Evolutionary conservation across 352 stramenopile genomes (phyloP), one percentile per base, ranked within the genome.

Genomic region (Bremia lactucae): DNA sequence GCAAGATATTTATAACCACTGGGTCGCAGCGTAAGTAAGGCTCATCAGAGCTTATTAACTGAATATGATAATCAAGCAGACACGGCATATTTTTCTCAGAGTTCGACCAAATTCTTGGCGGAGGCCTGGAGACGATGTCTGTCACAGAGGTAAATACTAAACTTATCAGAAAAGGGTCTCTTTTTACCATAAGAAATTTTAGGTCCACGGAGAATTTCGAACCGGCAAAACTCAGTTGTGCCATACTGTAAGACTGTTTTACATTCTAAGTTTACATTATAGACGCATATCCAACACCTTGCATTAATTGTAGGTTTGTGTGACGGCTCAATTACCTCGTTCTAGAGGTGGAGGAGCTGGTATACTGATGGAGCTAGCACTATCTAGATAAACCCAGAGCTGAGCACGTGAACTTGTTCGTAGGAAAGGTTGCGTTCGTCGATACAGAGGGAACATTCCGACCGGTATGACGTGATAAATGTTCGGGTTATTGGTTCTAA

Each of bases 181-280:
- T 14, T 22, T 36, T 40, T 24, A n/a, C n/a, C n/a, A n/a, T n/a
- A n/a, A n/a, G n/a, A n/a, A n/a, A n/a, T n/a, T n/a, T n/a, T 20
- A 95, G 81, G 67, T 95, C 42, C 88, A 91, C 40, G 86, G 90
- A 13, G 90, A 97, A 50, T 97, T 96, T 51, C 68, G 92, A 13
- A 97, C 91, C 13, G 92, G 91, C 15, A 97, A 97, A 57, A 97
- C 91, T 0, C 91, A 97, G 50, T 63, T 97, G 13, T 91, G 81
- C 28, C 90, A 96, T 56, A 97, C 91, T 26, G 76, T 86, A 72
- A 21, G 28, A 1, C 15, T n/a, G 0, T n/a, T n/a, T n/a, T n/a
- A n/a, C n/a, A n/a, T n/a, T n/a, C n/a, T n/a, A n/a, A n/a, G n/a
- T n/a, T n/a, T n/a, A n/a, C n/a, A n/a, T n/a, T n/a, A n/a, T n/a